phyloP scores from a whole-genome alignment of 1,284 basidiomycete genomes.

The Ceratobasidium sp. region DNA sequence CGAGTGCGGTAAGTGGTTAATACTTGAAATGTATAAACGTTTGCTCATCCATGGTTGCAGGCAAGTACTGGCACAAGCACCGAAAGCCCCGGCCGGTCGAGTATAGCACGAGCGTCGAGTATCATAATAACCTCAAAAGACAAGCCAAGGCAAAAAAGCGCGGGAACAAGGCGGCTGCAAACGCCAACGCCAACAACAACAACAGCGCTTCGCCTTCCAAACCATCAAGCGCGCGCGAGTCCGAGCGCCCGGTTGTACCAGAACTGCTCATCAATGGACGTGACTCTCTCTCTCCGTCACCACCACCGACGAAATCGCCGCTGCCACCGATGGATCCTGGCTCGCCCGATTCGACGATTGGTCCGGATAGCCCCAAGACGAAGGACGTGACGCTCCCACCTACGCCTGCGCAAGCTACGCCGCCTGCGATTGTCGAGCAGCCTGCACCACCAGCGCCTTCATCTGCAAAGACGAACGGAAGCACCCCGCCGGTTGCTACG shows the following conservation, averaged over 20 bases:
- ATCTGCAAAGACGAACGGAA: constrained; percentile 16
- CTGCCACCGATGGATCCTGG: constrained; percentile 41
- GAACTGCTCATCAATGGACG: constrained; percentile 37
- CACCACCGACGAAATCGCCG: constrained; percentile 41
- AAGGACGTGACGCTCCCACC: constrained; percentile 70
- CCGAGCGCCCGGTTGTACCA: constrained; percentile 14
- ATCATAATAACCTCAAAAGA: constrained; percentile 70
- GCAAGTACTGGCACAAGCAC: constrained; percentile 89
- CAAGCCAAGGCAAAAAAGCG: constrained; percentile 63
- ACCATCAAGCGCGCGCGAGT: constrained; percentile 22
- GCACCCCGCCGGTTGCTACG: neutral
- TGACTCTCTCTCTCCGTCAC: constrained; percentile 38
- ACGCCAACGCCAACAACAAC: constrained; percentile 45
- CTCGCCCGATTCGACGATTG: constrained; percentile 44
- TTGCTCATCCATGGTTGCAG: constrained; percentile 58
- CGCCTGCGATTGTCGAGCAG: constrained; percentile 47
- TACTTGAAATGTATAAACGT: constrained; percentile 15
- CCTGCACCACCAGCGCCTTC: neutral
- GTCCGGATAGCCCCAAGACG: constrained; percentile 64
- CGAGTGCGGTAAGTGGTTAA: constrained; percentile 78
- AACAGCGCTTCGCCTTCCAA: neutral
- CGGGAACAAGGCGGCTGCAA: constrained; percentile 42
- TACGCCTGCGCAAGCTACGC: constrained; percentile 47
- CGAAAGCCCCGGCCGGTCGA: constrained; percentile 72
- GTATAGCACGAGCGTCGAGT: constrained; percentile 79